Base-by-base conservation (phyloP, 768 basidiomycete species). In the Macrolepiota dolichaula region DNA sequence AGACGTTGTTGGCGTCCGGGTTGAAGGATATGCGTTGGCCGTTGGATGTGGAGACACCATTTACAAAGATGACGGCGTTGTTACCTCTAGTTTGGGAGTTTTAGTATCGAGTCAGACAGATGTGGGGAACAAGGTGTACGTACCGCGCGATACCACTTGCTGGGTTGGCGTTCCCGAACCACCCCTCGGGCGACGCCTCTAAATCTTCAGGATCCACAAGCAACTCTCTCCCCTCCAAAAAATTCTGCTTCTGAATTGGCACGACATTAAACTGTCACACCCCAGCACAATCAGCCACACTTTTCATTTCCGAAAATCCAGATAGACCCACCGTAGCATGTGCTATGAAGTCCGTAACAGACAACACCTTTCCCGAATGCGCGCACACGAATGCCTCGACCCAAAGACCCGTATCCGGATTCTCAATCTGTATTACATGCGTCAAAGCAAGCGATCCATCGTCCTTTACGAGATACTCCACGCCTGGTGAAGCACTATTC, bases 321-420 rank as follows among this genome's bases (percentile, higher is more conserved):
- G 12, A 62, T 15, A 12, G 35, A 70, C 72, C 64, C 49, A 79
- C 76, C 10, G 77, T 69, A 24, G 76, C 76, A 64, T 77, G 71
- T 50, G 75, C 70, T n/a, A 77, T 81, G 67, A 82, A 85, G 67
- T 86, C 83, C 51, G 78, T 79, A 22, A 82, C 75, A 27, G 76
- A 74, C 12, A 83, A 70, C 51, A 85, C 65, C 44, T 80, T 76
- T 10, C 80, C 80, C 22, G 77, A 71, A 58, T 80, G 78, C 15
- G 81, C 83, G 60, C 82, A 82, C 57, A 86, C 77, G 63, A 81
- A 82, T 1, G 82, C 84, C 70, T 86, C 82, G 65, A 76, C 78
- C 83, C 83, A 85, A 22, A 76, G 74, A 59, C 80, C 67, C 4
- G 62, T 58, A 12, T 62, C 64, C 29, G 64, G 57, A 67, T 74